phyloP scores from a whole-genome alignment of 805 yeast genomes.

The Candida loeiensis region DNA sequence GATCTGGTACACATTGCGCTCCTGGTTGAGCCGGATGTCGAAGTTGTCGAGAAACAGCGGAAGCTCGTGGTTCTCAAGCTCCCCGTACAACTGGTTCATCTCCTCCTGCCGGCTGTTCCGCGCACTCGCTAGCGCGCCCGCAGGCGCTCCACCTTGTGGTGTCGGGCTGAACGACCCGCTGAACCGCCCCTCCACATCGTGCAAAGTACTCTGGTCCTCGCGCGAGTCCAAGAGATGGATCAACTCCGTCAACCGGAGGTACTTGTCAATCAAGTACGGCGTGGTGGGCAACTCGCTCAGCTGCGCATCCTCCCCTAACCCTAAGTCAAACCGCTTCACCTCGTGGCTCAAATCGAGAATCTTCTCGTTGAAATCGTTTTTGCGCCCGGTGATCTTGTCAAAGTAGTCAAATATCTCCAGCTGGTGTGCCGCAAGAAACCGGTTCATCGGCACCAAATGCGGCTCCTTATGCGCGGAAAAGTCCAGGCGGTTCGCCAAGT shows the following conservation, averaged over 20 bases:
- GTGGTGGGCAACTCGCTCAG: conserved; percentile 62
- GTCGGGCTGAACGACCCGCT: background rate
- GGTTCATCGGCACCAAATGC: conserved; percentile 67
- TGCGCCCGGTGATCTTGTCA: conserved; percentile 66
- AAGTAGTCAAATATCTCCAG: conserved; percentile 64
- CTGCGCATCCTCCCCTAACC: conserved; percentile 47
- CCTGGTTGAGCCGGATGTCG: conserved; percentile 19
- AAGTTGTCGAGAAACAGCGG: conserved; percentile 5
- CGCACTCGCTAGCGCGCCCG: background rate
- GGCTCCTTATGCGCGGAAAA: conserved; percentile 84
- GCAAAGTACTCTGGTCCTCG: conserved; percentile 3
- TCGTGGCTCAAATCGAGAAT: conserved; percentile 53
- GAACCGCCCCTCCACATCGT: conserved; percentile 1
- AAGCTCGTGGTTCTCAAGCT: conserved; percentile 1
- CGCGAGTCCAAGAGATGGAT: conserved; percentile 41
- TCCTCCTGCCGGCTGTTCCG: background rate
- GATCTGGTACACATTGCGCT: conserved; percentile 36
- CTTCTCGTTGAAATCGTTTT: conserved; percentile 61
- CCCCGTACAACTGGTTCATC: background rate
- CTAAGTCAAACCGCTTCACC: conserved; percentile 54
- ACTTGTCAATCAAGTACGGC: conserved; percentile 67
- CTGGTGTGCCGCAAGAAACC: conserved; percentile 56
- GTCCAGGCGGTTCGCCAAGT: conserved; percentile 69
- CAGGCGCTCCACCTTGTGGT: background rate
- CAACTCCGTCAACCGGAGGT: conserved; percentile 56